Evolutionary conservation across 495 filamentous ascomycete genomes (phyloP), one percentile per base, ranked within the genome.

Genomic region (Podospora appendiculata): DNA sequence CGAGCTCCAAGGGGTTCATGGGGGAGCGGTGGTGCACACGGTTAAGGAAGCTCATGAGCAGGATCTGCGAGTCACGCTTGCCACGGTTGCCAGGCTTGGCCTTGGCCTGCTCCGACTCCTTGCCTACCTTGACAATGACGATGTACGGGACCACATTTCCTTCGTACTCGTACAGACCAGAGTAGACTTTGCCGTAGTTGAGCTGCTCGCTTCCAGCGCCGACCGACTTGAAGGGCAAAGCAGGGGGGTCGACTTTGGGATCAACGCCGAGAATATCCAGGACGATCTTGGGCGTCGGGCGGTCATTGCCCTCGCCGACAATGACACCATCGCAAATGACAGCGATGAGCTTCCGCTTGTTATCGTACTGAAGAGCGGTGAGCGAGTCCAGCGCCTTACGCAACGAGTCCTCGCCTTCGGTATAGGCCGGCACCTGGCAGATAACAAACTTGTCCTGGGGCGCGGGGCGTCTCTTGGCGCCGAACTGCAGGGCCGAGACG

Each of bases 391-490:
- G 78, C 34, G 89, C 91, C 61, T 95, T 91, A 45, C 93, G 79
- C 17, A 98, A 71, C 16, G 89, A 86, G 65, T 98, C 91, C 72
- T 98, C 93, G 53, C 91, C 93, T 74, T 98, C 93, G 0, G 93
- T 98, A 64, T 98, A 98, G 11, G 93, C 93, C 16, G 93, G 93
- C 48, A 98, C 89, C 68, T 96, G 87, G 73, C 93, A 97, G 55
- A 98, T 96, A 53, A 98, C 93, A 54, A 98, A 98, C 65, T 96
- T 97, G 65, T 98, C 93, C 69, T 97, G 93, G 25, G 89, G 85
- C 14, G 85, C 76, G 5, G 93, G 93, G 14, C 89, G 87, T 32
- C 87, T 84, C 71, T 96, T 96, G 45, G 88, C 86, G 14, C 93
- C 92, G 55, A 98, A 85, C 64, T 98, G 93, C 25, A 98, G 77